Percentiles rank a stretch among this genome's conserved stretches.
phyloP scores from a whole-genome alignment of 2,329 filamentous ascomycete species.

The Penicillium sp. region DNA sequence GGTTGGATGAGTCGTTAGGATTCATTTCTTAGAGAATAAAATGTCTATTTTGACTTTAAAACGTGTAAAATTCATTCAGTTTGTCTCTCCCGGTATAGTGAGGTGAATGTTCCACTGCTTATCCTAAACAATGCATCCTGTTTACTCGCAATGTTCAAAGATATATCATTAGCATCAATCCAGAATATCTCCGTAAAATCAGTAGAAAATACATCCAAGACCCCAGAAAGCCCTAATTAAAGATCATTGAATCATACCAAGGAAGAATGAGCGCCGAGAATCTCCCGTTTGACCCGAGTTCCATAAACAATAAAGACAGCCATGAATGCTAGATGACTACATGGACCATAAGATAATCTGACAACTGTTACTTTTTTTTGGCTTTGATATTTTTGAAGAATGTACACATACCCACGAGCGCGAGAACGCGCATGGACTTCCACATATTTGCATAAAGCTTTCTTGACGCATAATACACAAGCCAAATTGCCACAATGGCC shows the following conservation, averaged over 20 bases:
- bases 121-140: rapidly evolving
- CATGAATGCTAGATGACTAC: background rate
- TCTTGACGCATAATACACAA: background rate
- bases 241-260: no score
- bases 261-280: background rate
- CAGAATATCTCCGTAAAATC: background rate
- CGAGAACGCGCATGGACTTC: background rate
- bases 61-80: rapidly evolving
- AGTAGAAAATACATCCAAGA: background rate
- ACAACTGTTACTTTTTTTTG: background rate
- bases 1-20: background rate
- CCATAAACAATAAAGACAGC: background rate
- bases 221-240: no score
- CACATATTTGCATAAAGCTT: background rate
- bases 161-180: background rate
- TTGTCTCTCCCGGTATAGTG: background rate
- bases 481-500: background rate
- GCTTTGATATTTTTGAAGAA: background rate
- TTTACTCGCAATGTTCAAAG: background rate
- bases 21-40: background rate
- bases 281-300: background rate
- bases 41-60: background rate
- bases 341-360: background rate
- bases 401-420: background rate
- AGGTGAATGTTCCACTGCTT: rapidly evolving